Conservation (phyloP, 164 flowering plant genomes). For the Vitis rupestris region DNA sequence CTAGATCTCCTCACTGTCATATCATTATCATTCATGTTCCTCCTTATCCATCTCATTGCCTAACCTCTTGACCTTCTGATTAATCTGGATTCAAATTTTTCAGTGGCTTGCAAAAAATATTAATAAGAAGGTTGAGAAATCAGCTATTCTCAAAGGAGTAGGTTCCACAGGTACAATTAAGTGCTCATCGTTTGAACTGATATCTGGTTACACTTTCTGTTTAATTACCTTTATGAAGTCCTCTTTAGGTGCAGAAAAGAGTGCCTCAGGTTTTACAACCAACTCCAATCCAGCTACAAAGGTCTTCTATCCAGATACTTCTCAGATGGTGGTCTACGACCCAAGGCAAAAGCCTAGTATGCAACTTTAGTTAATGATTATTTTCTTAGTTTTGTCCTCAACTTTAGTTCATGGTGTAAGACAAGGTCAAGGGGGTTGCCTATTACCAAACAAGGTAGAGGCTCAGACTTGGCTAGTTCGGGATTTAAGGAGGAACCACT, state of each 20-base stretch:
- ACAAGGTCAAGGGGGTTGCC: no score
- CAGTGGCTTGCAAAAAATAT: conserved; percentile 84
- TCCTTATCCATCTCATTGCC: no score
- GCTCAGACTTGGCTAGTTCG: no score
- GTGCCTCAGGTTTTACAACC: conserved; percentile 30
- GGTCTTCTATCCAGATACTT: conserved; percentile 66
- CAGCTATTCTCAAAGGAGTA: conserved; percentile 47
- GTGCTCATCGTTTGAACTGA: neutral
- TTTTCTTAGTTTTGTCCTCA: neutral
- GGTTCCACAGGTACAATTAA: conserved; percentile 41
- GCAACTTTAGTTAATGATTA: neutral
- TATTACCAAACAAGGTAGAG: no score
- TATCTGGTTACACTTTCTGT: neutral
- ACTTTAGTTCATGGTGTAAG: no score
- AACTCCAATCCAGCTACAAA: conserved; percentile 44
- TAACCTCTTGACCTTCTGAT: no score
- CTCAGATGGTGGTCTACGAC: conserved; percentile 72
- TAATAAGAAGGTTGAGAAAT: conserved; percentile 62
- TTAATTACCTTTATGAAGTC: neutral
- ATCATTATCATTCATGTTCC: no score
- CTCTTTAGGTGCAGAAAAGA: conserved; percentile 40
- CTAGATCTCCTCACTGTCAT: no score
- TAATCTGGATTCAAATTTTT: conserved; percentile 2
- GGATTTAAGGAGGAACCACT: no score
- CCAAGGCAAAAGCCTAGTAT: conserved; percentile 76